Evolutionary conservation across 106 monocot species (phyloP), one percentile per base, ranked within the genome.

Genomic region (Triglochin maritima): DNA sequence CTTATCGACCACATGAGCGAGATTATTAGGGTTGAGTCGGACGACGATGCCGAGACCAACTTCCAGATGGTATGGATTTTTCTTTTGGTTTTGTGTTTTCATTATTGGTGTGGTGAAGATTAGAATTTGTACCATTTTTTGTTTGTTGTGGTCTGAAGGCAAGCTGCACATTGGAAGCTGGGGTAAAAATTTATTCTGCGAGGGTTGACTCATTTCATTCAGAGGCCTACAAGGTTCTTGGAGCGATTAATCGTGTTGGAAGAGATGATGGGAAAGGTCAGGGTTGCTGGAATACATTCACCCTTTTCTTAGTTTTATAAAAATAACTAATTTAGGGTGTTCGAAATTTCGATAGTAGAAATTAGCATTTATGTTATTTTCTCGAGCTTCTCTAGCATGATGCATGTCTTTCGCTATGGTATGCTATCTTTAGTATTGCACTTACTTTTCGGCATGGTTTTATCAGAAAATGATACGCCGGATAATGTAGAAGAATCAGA

Each of bases 151-250:
- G 61, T 77, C 29, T 1, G 41, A 69, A 99, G 98, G 98, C 98
- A 29, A 99, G 98, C 69, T 99, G 98, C 73, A 92, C 92, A 13
- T 71, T 99, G 70, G 98, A 99, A 76, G 92, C 98, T 54, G 98
- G 98, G 8, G 98, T 99, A 68, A 99, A 92, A 77, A 99, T 99
- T 63, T 99, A 99, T 54, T 88, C 98, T 0, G 2, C 87, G 77
- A 84, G 98, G 65, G 98, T 99, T 62, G 98, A 99, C 86, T 99
- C 92, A 0, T 77, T 79, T 67, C 92, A 99, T 71, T 88, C 98
- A 12, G 92, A 99, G 66, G 89, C 98, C 0, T 99, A 92, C 67
- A 99, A 99, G 75, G 88, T 99, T 10, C 91, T 99, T 65, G 91
- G 86, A 49, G 92, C 92, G 3, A 99, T 99, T 44, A 99, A 89